Evolutionary conservation across 2,329 filamentous ascomycete genomes (phyloP).

Genomic region (Fusarium irregulare): DNA sequence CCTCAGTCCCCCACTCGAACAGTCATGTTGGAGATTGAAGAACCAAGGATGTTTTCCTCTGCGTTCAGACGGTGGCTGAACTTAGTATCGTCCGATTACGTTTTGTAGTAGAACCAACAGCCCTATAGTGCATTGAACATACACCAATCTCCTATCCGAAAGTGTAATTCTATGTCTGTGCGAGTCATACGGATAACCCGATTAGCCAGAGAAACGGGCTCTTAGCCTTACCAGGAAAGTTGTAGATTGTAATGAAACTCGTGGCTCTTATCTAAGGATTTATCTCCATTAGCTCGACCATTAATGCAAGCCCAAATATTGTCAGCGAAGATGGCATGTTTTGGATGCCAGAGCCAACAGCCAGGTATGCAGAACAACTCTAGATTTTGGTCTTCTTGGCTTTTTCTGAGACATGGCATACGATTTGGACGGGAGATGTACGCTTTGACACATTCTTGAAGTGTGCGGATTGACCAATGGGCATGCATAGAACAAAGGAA

Average conservation of each 20-base stretch:
- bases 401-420: neutral
- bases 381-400: neutral
- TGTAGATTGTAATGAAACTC: neutral
- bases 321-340: accelerated
- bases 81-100: accelerated
- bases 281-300: accelerated
- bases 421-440: neutral
- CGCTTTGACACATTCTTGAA: neutral
- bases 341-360: no score
- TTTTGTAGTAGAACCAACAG: neutral
- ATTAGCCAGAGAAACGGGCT: neutral
- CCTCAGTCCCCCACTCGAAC: neutral
- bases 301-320: neutral
- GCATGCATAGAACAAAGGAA: accelerated
- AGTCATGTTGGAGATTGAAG: neutral
- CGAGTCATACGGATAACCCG: neutral
- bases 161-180: neutral
- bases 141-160: neutral
- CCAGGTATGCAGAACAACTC: no score
- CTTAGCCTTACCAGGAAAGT: neutral
- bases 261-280: neutral
- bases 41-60: neutral
- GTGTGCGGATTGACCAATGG: accelerated
- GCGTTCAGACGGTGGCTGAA: neutral
- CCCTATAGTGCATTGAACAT: neutral